Conservation (phyloP, 768 basidiomycete genomes). For the Paxillus involutus region DNA sequence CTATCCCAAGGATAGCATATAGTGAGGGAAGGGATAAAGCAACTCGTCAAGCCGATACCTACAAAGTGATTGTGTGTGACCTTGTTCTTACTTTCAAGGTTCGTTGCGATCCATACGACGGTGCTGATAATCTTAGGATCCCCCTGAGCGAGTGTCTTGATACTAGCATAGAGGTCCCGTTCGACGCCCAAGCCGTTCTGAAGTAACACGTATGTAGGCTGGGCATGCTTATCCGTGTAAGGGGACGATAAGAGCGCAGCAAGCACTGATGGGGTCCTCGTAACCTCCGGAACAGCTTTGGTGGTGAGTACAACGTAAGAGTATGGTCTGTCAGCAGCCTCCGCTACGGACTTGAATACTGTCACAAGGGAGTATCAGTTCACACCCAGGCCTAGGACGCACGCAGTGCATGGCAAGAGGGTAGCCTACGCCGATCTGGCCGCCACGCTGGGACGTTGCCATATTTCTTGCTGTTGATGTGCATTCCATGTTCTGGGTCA, state of each 20-base stretch:
- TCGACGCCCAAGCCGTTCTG: slow-evolving; percentile 32
- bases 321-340: slow-evolving; percentile 62
- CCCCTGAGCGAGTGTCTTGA: slow-evolving; percentile 39
- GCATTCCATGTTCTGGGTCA: slow-evolving; percentile 49
- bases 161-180: slow-evolving; percentile 56
- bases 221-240: too few species aligned
- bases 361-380: background rate
- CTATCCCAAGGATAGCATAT: slow-evolving; percentile 31
- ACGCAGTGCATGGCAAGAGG: slow-evolving; percentile 16
- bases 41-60: slow-evolving; percentile 17
- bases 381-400: background rate
- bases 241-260: too few species aligned
- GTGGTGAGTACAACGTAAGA: slow-evolving; percentile 67
- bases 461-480: slow-evolving; percentile 58
- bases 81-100: slow-evolving; percentile 24
- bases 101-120: slow-evolving; percentile 55
- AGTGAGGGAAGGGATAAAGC: background rate
- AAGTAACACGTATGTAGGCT: too few species aligned
- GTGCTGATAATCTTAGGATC: slow-evolving; percentile 54
- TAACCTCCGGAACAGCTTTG: slow-evolving; percentile 69
- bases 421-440: slow-evolving; percentile 55
- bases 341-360: slow-evolving; percentile 60
- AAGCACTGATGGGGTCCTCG: slow-evolving; percentile 41
- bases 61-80: slow-evolving; percentile 27
- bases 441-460: slow-evolving; percentile 58